Conservation (phyloP, 805 yeast genomes). For the Candida andamanensis region DNA sequence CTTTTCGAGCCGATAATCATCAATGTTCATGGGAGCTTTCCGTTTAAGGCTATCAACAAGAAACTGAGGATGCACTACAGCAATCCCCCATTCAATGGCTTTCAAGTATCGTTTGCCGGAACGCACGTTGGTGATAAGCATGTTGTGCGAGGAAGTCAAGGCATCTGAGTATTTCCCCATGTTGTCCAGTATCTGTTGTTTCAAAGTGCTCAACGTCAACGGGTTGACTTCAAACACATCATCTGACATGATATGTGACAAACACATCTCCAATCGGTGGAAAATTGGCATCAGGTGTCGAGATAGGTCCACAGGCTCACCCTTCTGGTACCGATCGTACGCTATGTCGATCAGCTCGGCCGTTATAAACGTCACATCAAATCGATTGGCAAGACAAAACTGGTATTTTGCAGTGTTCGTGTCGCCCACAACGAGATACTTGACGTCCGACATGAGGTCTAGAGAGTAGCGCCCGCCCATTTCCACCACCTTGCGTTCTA, state of each 20-base stretch:
- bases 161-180: constrained; percentile 53
- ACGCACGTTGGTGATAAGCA: constrained; percentile 46
- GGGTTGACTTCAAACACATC: constrained; percentile 1
- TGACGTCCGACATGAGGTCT: constrained; percentile 58
- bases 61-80: constrained; percentile 50
- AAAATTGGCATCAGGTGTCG: constrained; percentile 38
- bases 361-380: constrained; percentile 53
- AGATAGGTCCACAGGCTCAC: not conserved
- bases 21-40: constrained; percentile 37
- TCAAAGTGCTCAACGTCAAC: constrained; percentile 5
- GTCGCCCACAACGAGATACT: constrained; percentile 55
- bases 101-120: constrained; percentile 49
- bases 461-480: constrained; percentile 58
- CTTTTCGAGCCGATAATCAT: constrained; percentile 33
- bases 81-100: constrained; percentile 49
- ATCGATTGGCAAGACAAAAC: constrained; percentile 45
- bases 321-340: constrained; percentile 46
- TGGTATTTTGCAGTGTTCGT: constrained; percentile 51
- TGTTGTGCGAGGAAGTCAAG: constrained; percentile 38
- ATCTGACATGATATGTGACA: constrained; percentile 32
- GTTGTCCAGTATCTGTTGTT: constrained; percentile 27
- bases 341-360: constrained; percentile 42
- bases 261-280: constrained; percentile 39
- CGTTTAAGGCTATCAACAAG: constrained; percentile 41
- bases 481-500: constrained; percentile 42